Evolutionary conservation across 176 grass and related monocot genomes (phyloP).

Genomic region (Carex pumila): DNA sequence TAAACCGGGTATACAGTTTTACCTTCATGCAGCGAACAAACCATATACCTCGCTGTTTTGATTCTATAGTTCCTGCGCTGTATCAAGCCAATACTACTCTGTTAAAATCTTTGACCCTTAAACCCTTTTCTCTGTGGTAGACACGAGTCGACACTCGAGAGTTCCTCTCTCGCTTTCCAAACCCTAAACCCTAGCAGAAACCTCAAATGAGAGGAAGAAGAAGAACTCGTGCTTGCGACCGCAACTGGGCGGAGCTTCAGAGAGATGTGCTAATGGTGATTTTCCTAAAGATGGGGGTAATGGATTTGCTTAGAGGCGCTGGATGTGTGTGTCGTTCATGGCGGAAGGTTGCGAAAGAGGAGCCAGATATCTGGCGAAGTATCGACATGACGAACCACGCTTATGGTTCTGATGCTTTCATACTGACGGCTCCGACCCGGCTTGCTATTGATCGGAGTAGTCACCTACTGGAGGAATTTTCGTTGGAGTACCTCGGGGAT

Average conservation of each 20-base stretch:
- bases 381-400: slow-evolving; percentile 18
- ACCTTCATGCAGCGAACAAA: no score
- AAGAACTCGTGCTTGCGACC: neutral
- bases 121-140: no score
- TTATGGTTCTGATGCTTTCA: neutral
- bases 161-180: neutral
- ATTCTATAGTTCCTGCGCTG: no score
- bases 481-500: neutral
- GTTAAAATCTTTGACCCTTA: no score
- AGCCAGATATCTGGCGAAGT: slow-evolving; percentile 2
- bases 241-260: slow-evolving; percentile 11
- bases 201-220: neutral
- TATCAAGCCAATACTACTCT: no score
- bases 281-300: neutral
- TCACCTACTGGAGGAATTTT: slow-evolving; percentile 26
- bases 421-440: neutral
- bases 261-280: neutral
- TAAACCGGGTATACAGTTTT: no score
- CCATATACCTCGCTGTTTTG: no score
- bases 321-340: slow-evolving; percentile 16
- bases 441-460: slow-evolving; percentile 16
- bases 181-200: neutral
- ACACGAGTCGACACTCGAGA: no score
- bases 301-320: slow-evolving; percentile 9
- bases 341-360: slow-evolving; percentile 6